These are phyloP conservation scores for Xylaria curta DNA, from an alignment of 495 filamentous ascomycete species.

Conservation along the genomic window DNA sequence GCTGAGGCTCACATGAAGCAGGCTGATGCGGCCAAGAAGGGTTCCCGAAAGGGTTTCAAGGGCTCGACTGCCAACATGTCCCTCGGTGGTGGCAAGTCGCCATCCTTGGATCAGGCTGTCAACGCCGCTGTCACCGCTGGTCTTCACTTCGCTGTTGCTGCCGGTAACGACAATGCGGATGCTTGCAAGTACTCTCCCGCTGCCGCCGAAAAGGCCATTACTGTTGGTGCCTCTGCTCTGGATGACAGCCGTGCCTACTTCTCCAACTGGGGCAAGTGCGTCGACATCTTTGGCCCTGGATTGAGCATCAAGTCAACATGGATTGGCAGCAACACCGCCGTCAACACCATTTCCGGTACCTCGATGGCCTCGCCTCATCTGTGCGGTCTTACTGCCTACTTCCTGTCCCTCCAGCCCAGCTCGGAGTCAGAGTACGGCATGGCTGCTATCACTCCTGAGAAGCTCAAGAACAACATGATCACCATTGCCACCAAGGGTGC, in stretches of 20 bases:
- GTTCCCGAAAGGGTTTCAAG: conserved; percentile 94
- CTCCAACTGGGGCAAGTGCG: conserved; percentile 99
- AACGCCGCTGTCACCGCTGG: conserved; percentile 91
- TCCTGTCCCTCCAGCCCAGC: conserved; percentile 91
- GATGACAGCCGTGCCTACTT: conserved; percentile 98
- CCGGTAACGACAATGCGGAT: conserved; percentile 97
- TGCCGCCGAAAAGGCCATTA: conserved; percentile 89
- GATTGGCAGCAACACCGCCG: conserved; percentile 91
- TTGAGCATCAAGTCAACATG: conserved; percentile 97
- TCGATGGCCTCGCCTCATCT: conserved; percentile 99
- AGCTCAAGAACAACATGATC: conserved; percentile 90
- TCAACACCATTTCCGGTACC: conserved; percentile 98
- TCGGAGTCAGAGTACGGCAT: conserved; percentile 88
- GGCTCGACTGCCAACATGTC: conserved; percentile 99
- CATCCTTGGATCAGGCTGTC: conserved; percentile 86
- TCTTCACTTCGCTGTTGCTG: conserved; percentile 96
- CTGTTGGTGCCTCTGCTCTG: conserved; percentile 93
- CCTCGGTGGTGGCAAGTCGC: conserved; percentile 94
- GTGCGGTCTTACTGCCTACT: conserved; percentile 94
- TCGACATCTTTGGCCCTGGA: conserved; percentile 98
- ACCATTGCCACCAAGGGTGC: conserved; percentile 79
- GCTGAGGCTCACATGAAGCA: conserved; percentile 77
- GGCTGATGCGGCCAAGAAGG: conserved; percentile 75
- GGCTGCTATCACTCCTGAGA: conserved; percentile 86
- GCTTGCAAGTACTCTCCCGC: conserved; percentile 99